Evolutionary conservation across 192 early-diverging fungal species (phyloP).

Genomic region (Gamsiella multidivaricata): DNA sequence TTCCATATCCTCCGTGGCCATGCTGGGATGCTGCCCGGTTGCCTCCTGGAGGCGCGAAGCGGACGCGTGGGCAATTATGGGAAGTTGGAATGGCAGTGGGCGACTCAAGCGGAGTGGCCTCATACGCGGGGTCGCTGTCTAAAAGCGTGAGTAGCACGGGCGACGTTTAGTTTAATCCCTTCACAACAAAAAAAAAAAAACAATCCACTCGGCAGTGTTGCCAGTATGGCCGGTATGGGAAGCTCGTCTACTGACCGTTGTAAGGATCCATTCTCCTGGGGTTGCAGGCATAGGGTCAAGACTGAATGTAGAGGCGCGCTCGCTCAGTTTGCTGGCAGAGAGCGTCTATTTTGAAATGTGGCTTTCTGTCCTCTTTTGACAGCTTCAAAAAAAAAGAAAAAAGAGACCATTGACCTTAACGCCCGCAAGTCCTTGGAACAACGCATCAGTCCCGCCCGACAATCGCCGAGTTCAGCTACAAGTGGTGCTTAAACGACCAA

Average conservation of each 20-base stretch:
- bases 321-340: no score
- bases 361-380: constrained; percentile 4
- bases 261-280: constrained; percentile 29
- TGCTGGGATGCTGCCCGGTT: constrained; percentile 14
- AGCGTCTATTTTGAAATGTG: constrained; percentile 33
- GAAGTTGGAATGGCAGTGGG: constrained; percentile 57
- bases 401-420: background rate
- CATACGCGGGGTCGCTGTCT: constrained; percentile 61
- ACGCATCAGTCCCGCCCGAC: background rate
- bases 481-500: no score
- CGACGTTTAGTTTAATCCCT: background rate
- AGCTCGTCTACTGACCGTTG: constrained; percentile 19
- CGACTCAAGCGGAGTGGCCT: constrained; percentile 54
- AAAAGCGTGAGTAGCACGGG: background rate
- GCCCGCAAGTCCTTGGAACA: background rate
- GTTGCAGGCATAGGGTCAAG: background rate
- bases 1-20: background rate
- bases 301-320: no score
- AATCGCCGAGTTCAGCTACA: no score
- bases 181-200: no score
- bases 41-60: constrained; percentile 19
- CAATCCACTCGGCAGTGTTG: no score
- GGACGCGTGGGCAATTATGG: constrained; percentile 45
- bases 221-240: no score
- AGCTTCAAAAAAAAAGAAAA: background rate